Base-by-base conservation (phyloP, 257 asterid species). In the Paraleonurus japonicus region DNA sequence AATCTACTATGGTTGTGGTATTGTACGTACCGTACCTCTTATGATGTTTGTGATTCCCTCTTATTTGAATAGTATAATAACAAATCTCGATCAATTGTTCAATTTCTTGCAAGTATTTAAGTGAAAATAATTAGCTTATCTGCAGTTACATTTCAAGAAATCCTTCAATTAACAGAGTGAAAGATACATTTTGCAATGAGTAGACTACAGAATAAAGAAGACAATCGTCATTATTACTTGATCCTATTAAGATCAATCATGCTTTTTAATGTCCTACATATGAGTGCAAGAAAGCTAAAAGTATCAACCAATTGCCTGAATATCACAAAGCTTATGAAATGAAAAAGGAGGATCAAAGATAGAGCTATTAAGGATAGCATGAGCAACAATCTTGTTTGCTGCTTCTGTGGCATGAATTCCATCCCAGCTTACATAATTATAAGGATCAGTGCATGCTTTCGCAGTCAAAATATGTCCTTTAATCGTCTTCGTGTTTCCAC, bases 361-460 rank as follows among this genome's bases (percentile, higher is more conserved):
- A 35, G 85, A 78, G 75, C 73, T 76, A 26, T 78, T 65, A 0
- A 81, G 64, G 24, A 84, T 64, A 37, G 84, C 85, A 55, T 30
- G 26, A 65, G 85, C 84, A 55, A 81, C 82, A 67, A 81, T 65
- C 82, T 82, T 86, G 83, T 92, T 92, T 54, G 97, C 96, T 63
- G 92, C 92, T 76, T 90, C 97, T 3, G 96, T 85, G 16, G 92
- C 88, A 80, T 88, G 96, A 63, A 84, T 77, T 45, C 96, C 97
- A 75, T 90, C 92, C 90, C 92, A 90, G 59, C 92, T 88, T 0
- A 88, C 96, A 50, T 87, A 87, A 9, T 76, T 80, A 71, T 87
- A 50, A 17, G 97, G 97, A 62, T 88, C 97, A 9, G 43, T 5
- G 24, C 96, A 90, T 1, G 92, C 89, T 9, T 13, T 59, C 32